Evolutionary conservation across 148 eudicot species (phyloP).

Genomic region (Camellia japonica): DNA sequence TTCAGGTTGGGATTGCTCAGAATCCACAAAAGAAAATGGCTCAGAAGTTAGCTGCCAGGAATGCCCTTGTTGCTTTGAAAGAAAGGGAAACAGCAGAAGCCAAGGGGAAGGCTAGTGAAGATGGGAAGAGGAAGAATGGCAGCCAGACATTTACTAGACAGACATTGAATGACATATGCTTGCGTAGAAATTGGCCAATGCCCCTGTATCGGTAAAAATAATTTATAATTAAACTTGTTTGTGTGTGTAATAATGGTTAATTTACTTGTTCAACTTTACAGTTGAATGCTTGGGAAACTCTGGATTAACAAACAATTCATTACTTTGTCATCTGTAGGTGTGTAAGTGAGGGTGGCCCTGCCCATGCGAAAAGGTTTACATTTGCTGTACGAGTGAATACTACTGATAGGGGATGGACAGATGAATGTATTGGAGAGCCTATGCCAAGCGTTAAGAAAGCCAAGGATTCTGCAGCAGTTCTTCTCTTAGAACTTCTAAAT

Average conservation of each 20-base stretch:
- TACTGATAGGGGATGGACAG: slow-evolving; percentile 84
- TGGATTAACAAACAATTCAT: not conserved
- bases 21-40: slow-evolving; percentile 99
- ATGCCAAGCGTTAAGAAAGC: slow-evolving; percentile 99
- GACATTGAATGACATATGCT: slow-evolving; percentile 89
- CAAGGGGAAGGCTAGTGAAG: slow-evolving; percentile 42
- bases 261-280: not conserved
- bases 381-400: slow-evolving; percentile 89
- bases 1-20: slow-evolving; percentile 86
- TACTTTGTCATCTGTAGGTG: slow-evolving; percentile 46
- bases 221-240: not conserved
- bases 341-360: slow-evolving; percentile 95
- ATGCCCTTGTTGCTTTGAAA: slow-evolving; percentile 76
- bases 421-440: slow-evolving; percentile 94
- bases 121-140: slow-evolving; percentile 63
- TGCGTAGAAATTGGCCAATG: slow-evolving; percentile 99
- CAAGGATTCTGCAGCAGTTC: slow-evolving; percentile 94
- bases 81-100: slow-evolving; percentile 71
- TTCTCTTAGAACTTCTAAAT: slow-evolving; percentile 81
- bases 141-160: slow-evolving; percentile 85
- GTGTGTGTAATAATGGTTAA: not conserved
- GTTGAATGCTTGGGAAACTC: not conserved
- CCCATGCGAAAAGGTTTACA: slow-evolving; percentile 90
- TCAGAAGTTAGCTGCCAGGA: slow-evolving; percentile 92
- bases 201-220: slow-evolving; percentile 74